Evolutionary conservation across 345 rosid genomes (phyloP).

Genomic region (Sapria himalayana): DNA sequence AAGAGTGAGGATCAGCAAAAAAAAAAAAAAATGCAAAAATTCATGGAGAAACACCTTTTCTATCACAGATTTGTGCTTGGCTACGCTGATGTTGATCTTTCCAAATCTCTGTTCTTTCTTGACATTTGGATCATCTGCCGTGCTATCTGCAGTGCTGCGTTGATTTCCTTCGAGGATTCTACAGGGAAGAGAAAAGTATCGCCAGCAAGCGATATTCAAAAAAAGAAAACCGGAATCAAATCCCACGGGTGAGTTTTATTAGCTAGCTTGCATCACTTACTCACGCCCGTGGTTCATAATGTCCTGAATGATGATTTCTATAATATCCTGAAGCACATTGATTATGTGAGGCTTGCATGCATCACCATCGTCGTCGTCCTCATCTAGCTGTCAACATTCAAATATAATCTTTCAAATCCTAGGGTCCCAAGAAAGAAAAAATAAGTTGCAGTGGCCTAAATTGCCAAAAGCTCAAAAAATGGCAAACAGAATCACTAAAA

Average conservation of each 20-base stretch:
- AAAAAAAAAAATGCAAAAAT: slow-evolving; percentile 1
- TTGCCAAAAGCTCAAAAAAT: slow-evolving; percentile 1
- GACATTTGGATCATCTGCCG: slow-evolving; percentile 9
- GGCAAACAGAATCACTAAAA: slow-evolving; percentile 1
- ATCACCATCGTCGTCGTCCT: slow-evolving; percentile 12
- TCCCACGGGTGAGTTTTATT: background rate
- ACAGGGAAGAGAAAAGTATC: slow-evolving; percentile 10
- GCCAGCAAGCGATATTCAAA: slow-evolving; percentile 7
- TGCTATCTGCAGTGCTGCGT: slow-evolving; percentile 3
- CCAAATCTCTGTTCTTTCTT: slow-evolving; percentile 58
- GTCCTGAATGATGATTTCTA: slow-evolving; percentile 69
- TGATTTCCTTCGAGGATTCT: slow-evolving; percentile 42
- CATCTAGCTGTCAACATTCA: slow-evolving; percentile 28
- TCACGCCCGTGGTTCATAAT: slow-evolving; percentile 42
- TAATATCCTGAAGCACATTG: slow-evolving; percentile 74
- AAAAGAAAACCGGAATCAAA: slow-evolving; percentile 1
- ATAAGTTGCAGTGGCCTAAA: background rate
- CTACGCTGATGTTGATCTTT: slow-evolving; percentile 23
- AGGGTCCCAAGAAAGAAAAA: background rate
- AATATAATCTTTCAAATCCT: slow-evolving; percentile 6
- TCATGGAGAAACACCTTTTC: slow-evolving; percentile 97
- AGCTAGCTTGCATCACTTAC: slow-evolving; percentile 31
- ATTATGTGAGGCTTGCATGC: slow-evolving; percentile 47
- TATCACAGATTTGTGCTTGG: slow-evolving; percentile 16
- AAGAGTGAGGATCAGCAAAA: background rate